Percentiles rank a stretch among this genome's conserved stretches.
Conservation (phyloP, 306 rosid genomes). For the Prunus davidiana region DNA sequence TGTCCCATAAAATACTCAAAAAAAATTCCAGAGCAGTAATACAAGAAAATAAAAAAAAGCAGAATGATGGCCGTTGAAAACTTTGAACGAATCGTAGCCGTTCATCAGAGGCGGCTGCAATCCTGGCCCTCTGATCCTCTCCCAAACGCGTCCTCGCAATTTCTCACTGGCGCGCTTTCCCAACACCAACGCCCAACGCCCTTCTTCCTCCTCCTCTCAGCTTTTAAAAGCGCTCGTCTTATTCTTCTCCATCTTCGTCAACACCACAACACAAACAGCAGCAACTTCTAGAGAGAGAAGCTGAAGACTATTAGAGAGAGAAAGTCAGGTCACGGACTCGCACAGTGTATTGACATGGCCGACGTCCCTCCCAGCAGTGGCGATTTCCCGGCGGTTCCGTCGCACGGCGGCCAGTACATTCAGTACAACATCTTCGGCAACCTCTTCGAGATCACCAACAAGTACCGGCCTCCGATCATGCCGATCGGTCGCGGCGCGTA, state of each 20-base stretch:
- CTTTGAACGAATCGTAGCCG: slow-evolving; percentile 31
- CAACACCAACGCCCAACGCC: slow-evolving; percentile 21
- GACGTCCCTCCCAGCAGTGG: slow-evolving; percentile 36
- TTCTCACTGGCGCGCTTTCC: slow-evolving; percentile 57
- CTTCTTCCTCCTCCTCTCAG: background rate
- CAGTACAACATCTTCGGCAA: slow-evolving; percentile 90
- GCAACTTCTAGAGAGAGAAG: slow-evolving; percentile 10
- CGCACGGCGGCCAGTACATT: slow-evolving; percentile 77
- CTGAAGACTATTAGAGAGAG: slow-evolving; percentile 15
- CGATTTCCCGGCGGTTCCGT: slow-evolving; percentile 60
- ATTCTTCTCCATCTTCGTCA: slow-evolving; percentile 8
- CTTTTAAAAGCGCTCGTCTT: slow-evolving; percentile 2
- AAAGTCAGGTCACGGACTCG: slow-evolving; percentile 13
- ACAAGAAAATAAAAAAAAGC: background rate
- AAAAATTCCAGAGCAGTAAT: background rate
- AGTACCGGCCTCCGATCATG: slow-evolving; percentile 92
- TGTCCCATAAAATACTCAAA: background rate
- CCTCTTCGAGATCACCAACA: slow-evolving; percentile 73
- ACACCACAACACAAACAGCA: background rate
- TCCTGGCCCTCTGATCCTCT: slow-evolving; percentile 35
- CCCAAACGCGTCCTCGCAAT: slow-evolving; percentile 30
- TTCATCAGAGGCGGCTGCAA: slow-evolving; percentile 71
- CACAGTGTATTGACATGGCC: slow-evolving; percentile 42
- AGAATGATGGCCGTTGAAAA: slow-evolving; percentile 48
- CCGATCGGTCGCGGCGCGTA: slow-evolving; percentile 98